Evolutionary conservation across 2,329 filamentous ascomycete genomes (phyloP), one percentile per base, ranked within the genome.

Genomic region (Pseudocercospora musae): DNA sequence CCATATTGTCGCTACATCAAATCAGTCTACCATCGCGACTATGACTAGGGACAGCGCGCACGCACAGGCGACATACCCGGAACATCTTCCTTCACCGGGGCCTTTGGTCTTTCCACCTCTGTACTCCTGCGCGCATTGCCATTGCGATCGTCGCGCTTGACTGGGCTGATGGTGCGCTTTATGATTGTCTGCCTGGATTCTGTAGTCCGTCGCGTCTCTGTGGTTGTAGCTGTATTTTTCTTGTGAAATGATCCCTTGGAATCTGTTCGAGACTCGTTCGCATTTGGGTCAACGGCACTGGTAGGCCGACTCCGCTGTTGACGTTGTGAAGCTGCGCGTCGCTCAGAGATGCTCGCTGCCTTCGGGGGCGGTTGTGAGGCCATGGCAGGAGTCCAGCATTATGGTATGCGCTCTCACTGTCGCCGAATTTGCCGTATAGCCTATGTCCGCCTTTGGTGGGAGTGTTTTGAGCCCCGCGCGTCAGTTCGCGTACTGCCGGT

Each of bases 1-100:
- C 95, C 95, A 98, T 72, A 81, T 76, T 57, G 73, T 78, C 71
- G 66, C 60, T 71, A 49, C 27, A 7, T 9, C 10, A 29, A 15
- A 52, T 66, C 63, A 67, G 62, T 49, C 11, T n/a, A 11, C 52
- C 23, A 49, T 55, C 15, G 1, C 15, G 13, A 4, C 21, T 29
- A 56, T 15, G 15, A 37, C 27, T 29, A 21, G 11, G 33, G 15
- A 46, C 21, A 23, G 58, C 46, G 58, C 57, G 46, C 58, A 64
- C 62, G 60, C 60, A 64, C 65, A 67, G 56, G 56, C 56, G 10
- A 69, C 65, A 60, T 69, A 69, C 66, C 62, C 57, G 62, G 60
- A 60, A 25, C 62, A 23, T 65, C 62, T 46, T 62, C 60, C 46
- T 33, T 59, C 25, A 46, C 59, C 40, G 62, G 62, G 25, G 52